Conservation (phyloP, 2,329 filamentous ascomycete species). For the Exophiala sp. region DNA sequence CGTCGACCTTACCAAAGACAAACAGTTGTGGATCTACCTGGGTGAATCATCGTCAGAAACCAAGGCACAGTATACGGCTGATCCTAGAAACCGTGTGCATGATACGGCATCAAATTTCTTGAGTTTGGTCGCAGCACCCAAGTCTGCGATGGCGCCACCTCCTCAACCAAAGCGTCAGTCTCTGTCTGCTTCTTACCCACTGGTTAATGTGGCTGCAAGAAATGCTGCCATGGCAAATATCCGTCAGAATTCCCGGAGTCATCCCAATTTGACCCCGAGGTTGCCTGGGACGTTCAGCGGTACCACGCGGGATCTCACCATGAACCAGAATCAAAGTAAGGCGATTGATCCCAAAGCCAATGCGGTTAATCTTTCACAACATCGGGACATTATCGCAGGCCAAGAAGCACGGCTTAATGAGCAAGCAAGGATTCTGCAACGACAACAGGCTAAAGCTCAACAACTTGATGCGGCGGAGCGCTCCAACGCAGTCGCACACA, state of each 20-base stretch:
- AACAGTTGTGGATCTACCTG: conserved; percentile 84
- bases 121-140: conserved; percentile 39
- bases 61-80: conserved; percentile 82
- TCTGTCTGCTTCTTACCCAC: conserved; percentile 23
- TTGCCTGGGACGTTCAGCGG: conserved; percentile 20
- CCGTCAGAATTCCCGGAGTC: conserved; percentile 10
- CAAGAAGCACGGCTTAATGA: conserved; percentile 28
- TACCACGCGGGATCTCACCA: conserved; percentile 22
- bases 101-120: conserved; percentile 48
- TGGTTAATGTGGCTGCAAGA: conserved; percentile 20
- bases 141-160: conserved; percentile 27
- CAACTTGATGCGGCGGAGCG: conserved; percentile 18
- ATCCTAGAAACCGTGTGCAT: conserved; percentile 50
- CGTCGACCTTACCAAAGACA: conserved; percentile 64
- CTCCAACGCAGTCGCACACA: background rate
- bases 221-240: conserved; percentile 23
- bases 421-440: conserved; percentile 28
- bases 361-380: conserved; percentile 21
- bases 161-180: conserved; percentile 29
- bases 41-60: conserved; percentile 81
- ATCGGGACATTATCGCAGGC: conserved; percentile 22
- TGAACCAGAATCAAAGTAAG: conserved; percentile 16
- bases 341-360: conserved; percentile 10
- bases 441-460: conserved; percentile 25
- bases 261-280: conserved; percentile 1